Evolutionary conservation across 75 land plant species (phyloP), one percentile per base, ranked within the genome.

Genomic region (Adiantum capillusveneris): DNA sequence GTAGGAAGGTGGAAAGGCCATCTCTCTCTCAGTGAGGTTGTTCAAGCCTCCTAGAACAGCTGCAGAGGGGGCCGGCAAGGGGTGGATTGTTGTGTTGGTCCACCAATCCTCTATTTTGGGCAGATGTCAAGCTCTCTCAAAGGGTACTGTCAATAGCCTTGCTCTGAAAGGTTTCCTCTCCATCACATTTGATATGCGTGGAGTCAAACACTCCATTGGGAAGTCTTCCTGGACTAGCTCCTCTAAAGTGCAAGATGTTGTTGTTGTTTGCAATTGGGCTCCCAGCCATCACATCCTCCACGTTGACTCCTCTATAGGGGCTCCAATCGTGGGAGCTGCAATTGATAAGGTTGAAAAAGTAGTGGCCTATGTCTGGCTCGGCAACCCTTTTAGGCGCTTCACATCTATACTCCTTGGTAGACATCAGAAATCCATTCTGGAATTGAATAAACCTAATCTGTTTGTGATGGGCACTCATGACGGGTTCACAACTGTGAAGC

Each of bases 401-500:
- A 84, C 97, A 9, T 88, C 97, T 18, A 75, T 92, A 21, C 76
- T 92, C 13, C 88, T 88, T 49, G 95, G 97, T 13, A 53, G 94
- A 53, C 97, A 92, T 62, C 75, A 92, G 56, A 81, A 80, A 48
- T 70, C 82, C 43, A 72, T 85, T 57, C 54, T 92, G 28, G 44
- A 73, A 48, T 85, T 86, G 13, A 63, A 53, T 1, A 92, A 92
- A 51, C 95, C 97, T 18, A 92, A 92, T 75, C 87, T 92, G 9
- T 92, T 92, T 59, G 81, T 92, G 0, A 92, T 92, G 97, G 97
- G 97, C n/a, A 92, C 97, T 1, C 65, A 43, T 36, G 97, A 92
- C 62, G 97, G 97, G 13, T 92, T 92, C 60, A 92, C 97, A 0
- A 85, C 86, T 45, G 97, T 92, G 25, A 92, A 92, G 63, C 97